phyloP scores from a whole-genome alignment of 208 protist species.

The Crithidia acanthocephali region DNA sequence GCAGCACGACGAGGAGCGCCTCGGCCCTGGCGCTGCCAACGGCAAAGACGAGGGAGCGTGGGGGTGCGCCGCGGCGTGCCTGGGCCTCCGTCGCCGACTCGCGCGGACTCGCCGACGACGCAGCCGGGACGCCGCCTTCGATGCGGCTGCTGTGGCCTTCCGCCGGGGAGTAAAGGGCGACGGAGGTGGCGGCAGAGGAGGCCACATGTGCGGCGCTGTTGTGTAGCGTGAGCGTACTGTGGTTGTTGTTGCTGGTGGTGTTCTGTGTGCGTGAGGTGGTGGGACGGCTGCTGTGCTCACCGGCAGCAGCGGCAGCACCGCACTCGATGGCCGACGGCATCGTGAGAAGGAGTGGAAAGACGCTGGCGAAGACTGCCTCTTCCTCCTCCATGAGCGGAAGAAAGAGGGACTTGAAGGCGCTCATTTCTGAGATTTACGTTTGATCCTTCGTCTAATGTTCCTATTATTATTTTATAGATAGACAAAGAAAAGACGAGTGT shows the following conservation, averaged over 20 bases:
- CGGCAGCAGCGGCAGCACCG: constrained; percentile 19
- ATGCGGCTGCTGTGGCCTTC: constrained; percentile 3
- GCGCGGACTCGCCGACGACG: neutral
- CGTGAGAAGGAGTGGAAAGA: constrained; percentile 24
- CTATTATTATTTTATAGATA: too few relatives aligned
- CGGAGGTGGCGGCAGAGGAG: neutral
- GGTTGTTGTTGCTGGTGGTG: too few relatives aligned
- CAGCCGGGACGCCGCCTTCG: neutral
- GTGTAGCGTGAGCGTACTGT: too few relatives aligned
- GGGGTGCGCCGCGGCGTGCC: neutral
- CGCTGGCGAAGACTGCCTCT: constrained; percentile 33
- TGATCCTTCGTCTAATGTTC: neutral
- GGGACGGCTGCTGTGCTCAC: constrained; percentile 3
- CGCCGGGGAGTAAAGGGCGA: constrained; percentile 18
- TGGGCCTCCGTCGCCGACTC: constrained; percentile 6
- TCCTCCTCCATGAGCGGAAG: constrained; percentile 32
- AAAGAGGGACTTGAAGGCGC: constrained; percentile 34
- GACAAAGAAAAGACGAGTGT: too few relatives aligned
- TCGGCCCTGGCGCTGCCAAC: constrained; percentile 50
- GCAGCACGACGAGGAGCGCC: constrained; percentile 57
- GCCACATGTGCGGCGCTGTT: too few relatives aligned
- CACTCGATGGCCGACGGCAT: constrained; percentile 6
- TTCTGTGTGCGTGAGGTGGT: neutral
- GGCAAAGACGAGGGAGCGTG: constrained; percentile 43
- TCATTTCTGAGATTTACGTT: constrained; percentile 7